phyloP scores from a whole-genome alignment of 345 rosid genomes.

The Atalantia buxifolia region DNA sequence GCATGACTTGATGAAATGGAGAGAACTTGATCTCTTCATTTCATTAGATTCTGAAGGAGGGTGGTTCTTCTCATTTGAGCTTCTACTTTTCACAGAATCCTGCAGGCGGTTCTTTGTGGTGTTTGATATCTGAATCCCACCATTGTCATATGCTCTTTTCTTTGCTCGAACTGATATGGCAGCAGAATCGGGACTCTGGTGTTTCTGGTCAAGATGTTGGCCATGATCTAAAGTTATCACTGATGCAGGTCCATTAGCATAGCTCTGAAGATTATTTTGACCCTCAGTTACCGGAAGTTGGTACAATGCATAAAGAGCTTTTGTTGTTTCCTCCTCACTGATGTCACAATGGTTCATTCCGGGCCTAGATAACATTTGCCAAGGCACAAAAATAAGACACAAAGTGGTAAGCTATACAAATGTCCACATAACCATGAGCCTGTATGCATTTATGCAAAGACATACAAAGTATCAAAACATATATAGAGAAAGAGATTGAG shows the following conservation, averaged over 20 bases:
- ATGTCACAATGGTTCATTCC: conserved; percentile 47
- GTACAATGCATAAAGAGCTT: conserved; percentile 24
- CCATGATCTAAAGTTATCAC: conserved; percentile 18
- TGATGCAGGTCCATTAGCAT: conserved; percentile 25
- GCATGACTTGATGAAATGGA: conserved; percentile 17
- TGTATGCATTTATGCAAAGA: neutral
- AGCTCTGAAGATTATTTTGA: conserved; percentile 30
- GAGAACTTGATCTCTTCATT: conserved; percentile 18
- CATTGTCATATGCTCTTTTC: conserved; percentile 23
- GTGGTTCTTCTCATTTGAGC: conserved; percentile 31
- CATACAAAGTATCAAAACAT: neutral
- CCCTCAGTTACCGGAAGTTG: conserved; percentile 20
- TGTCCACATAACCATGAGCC: neutral
- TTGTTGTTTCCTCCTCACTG: conserved; percentile 45
- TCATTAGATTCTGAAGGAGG: conserved; percentile 28
- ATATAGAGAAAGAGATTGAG: neutral
- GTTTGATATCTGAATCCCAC: conserved; percentile 30
- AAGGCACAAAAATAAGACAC: conserved; percentile 17
- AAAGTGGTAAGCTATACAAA: conserved; percentile 1
- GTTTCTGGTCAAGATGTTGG: conserved; percentile 23
- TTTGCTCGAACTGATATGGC: conserved; percentile 22
- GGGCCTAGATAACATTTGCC: conserved; percentile 35
- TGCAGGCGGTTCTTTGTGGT: conserved; percentile 29
- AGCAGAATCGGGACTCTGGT: conserved; percentile 16
- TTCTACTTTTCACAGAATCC: conserved; percentile 38